Percentiles rank a stretch among this genome's conserved stretches.
Evolutionary conservation across 2,329 filamentous ascomycete genomes (phyloP).

Genomic region (Penicillium sp.): DNA sequence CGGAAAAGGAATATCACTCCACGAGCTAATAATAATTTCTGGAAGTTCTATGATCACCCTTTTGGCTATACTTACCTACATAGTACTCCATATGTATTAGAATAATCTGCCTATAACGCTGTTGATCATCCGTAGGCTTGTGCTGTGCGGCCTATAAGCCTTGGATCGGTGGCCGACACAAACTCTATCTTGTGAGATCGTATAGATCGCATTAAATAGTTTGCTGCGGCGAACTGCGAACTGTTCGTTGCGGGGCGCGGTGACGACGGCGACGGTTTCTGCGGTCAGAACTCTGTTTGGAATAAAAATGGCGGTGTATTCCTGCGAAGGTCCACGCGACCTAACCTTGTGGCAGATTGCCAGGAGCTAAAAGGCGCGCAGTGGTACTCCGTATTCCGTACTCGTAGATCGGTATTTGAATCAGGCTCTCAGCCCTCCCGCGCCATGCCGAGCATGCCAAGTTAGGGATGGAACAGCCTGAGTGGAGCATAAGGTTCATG

Average conservation of each 20-base stretch:
- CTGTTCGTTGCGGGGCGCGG: neutral
- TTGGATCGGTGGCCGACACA: constrained; percentile 6
- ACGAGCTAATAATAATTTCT: neutral
- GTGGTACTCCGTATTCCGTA: neutral
- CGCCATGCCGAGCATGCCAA: constrained; percentile 2
- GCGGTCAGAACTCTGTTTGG: neutral
- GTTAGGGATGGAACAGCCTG: neutral
- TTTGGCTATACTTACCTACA: neutral
- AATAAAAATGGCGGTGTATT: constrained; percentile 7
- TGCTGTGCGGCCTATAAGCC: constrained; percentile 7
- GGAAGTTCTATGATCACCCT: neutral
- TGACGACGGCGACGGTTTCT: neutral
- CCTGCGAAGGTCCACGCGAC: neutral
- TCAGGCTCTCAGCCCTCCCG: constrained; percentile 11
- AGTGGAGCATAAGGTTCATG: constrained; percentile 11
- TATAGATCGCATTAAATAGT: neutral
- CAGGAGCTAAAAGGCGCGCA: neutral
- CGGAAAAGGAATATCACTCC: neutral
- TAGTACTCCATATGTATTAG: neutral
- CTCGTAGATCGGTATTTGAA: constrained; percentile 14
- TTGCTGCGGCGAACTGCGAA: neutral
- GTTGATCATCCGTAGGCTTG: neutral
- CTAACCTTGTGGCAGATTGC: constrained; percentile 5
- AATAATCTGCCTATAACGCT: neutral
- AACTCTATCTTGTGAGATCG: constrained; percentile 11